These are phyloP conservation scores for Saxophila tyrrhenica DNA, from an alignment of 495 filamentous ascomycete genomes.

Conservation along the genomic window DNA sequence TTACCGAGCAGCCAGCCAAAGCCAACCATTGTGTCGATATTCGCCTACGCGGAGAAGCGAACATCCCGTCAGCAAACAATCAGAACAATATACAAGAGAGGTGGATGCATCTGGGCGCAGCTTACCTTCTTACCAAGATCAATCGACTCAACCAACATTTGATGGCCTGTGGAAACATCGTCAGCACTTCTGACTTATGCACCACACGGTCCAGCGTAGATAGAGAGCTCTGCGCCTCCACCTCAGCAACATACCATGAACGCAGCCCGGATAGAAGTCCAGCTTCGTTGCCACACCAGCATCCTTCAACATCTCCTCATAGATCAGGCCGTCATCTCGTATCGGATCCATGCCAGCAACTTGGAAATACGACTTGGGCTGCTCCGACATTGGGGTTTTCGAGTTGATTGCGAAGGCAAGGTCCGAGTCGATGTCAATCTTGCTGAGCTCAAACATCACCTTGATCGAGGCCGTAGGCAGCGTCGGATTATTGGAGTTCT, in stretches of 20 bases:
- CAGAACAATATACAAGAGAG: too few species aligned
- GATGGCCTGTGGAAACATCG: too few species aligned
- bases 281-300: neutral
- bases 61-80: too few species aligned
- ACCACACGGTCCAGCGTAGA: too few species aligned
- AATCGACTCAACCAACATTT: neutral
- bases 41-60: too few species aligned
- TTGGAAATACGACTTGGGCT: conserved; percentile 1
- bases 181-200: too few species aligned
- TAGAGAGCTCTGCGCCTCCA: too few species aligned
- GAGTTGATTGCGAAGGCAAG: neutral
- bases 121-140: neutral
- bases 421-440: neutral
- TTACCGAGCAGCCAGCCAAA: neutral
- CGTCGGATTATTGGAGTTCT: neutral
- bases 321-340: neutral
- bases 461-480: neutral
- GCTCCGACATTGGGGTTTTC: neutral
- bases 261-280: neutral
- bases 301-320: neutral
- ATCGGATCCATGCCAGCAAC: neutral
- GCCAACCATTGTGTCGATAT: neutral
- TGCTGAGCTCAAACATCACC: neutral
- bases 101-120: too few species aligned
- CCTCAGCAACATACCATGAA: too few species aligned